These are phyloP conservation scores for Macrolepiota dolichaula DNA, from an alignment of 768 basidiomycete genomes.

Conservation along the genomic window DNA sequence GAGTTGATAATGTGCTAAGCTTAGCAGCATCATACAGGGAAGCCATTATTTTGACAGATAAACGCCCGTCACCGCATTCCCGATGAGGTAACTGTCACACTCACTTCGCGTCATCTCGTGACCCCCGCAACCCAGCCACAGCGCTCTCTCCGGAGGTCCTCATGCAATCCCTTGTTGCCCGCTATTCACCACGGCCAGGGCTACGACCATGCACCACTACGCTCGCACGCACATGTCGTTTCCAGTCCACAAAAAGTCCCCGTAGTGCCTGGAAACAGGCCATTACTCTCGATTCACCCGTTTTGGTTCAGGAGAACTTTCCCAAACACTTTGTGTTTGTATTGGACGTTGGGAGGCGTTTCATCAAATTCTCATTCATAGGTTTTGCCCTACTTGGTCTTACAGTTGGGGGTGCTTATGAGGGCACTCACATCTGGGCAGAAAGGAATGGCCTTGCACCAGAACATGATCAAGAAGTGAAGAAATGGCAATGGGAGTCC, in stretches of 20 bases:
- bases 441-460: conserved; percentile 48
- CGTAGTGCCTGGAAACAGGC: conserved; percentile 7
- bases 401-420: conserved; percentile 46
- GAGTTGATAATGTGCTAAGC: neutral
- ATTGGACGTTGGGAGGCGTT: conserved; percentile 40
- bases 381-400: conserved; percentile 40
- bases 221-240: neutral
- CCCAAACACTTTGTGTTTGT: conserved; percentile 33
- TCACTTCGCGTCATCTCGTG: neutral
- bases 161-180: conserved; percentile 6
- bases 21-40: neutral
- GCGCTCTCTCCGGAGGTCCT: neutral
- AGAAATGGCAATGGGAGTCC: conserved; percentile 66
- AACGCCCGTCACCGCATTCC: neutral
- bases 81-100: neutral
- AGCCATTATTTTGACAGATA: conserved; percentile 2
- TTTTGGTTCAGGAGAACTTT: conserved; percentile 22
- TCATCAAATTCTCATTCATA: conserved; percentile 47
- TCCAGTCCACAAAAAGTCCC: neutral
- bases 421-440: conserved; percentile 59
- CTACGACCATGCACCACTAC: neutral
- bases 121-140: neutral
- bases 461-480: conserved; percentile 49
- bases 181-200: neutral
- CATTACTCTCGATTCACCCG: conserved; percentile 6